Evolutionary conservation across 805 yeast species (phyloP).

Genomic region (Spencermartinsiella europaea): DNA sequence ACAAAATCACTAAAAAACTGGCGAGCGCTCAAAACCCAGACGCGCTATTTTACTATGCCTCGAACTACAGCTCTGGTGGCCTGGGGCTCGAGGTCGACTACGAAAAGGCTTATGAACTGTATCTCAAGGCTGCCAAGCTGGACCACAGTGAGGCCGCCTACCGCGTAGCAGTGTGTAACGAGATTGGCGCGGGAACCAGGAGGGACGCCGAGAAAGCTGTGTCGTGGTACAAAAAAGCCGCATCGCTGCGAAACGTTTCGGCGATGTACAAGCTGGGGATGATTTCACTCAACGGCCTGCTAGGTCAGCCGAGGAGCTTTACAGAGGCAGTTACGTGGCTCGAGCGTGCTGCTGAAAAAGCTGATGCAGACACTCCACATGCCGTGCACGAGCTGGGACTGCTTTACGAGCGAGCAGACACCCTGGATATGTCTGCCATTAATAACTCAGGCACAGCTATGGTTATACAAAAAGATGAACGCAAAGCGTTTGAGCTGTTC

Average conservation of each 20-base stretch:
- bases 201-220: conserved; percentile 44
- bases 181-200: conserved; percentile 54
- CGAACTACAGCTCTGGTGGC: conserved; percentile 49
- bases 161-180: conserved; percentile 66
- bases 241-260: conserved; percentile 53
- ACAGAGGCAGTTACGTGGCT: conserved; percentile 48
- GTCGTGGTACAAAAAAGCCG: conserved; percentile 53
- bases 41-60: conserved; percentile 56
- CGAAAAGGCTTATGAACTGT: conserved; percentile 55
- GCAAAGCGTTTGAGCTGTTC: conserved; percentile 47
- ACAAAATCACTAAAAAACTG: conserved; percentile 55
- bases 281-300: conserved; percentile 48
- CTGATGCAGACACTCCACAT: conserved; percentile 45
- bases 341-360: conserved; percentile 42
- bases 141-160: conserved; percentile 59
- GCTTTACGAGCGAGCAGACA: conserved; percentile 45
- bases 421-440: conserved; percentile 19
- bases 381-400: conserved; percentile 55
- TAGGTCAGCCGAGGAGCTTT: conserved; percentile 38
- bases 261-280: conserved; percentile 74
- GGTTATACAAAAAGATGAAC: conserved; percentile 25
- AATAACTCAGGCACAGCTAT: conserved; percentile 17
- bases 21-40: conserved; percentile 43
- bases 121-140: conserved; percentile 52
- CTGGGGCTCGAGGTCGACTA: conserved; percentile 51